These are phyloP conservation scores for Abrus precatorius DNA, from an alignment of 306 rosid genomes.

Conservation along the genomic window DNA sequence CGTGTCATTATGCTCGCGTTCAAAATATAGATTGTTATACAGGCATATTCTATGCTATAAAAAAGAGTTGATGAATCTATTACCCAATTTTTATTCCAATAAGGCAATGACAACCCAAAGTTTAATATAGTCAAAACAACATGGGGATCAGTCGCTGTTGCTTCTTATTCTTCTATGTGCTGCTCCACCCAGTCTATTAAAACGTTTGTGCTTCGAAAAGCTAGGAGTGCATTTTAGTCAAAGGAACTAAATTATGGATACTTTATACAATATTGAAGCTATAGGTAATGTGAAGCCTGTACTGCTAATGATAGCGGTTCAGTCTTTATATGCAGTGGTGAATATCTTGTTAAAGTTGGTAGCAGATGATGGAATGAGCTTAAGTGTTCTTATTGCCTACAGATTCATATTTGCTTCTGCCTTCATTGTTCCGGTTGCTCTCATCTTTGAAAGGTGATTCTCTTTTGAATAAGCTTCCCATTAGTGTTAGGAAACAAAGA, in stretches of 20 bases:
- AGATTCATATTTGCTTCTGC: constrained; percentile 61
- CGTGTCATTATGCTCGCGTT: too few species aligned
- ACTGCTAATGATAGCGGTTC: constrained; percentile 57
- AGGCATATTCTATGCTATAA: not conserved
- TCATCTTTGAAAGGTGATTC: constrained; percentile 63
- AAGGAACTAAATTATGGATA: constrained; percentile 30
- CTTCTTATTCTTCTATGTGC: constrained; percentile 1
- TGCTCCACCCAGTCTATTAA: not conserved
- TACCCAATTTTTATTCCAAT: constrained; percentile 19
- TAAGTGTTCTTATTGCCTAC: constrained; percentile 64
- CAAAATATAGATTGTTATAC: not conserved
- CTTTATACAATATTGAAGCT: constrained; percentile 51
- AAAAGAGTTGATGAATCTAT: not conserved
- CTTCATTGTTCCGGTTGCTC: constrained; percentile 62
- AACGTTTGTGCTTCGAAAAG: constrained; percentile 11
- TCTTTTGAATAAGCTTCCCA: not conserved
- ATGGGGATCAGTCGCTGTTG: not conserved
- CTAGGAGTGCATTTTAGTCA: not conserved
- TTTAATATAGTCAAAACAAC: not conserved
- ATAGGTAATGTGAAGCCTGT: constrained; percentile 58
- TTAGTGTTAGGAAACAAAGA: not conserved
- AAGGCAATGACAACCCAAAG: constrained; percentile 8
- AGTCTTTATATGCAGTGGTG: constrained; percentile 54
- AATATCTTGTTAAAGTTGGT: constrained; percentile 68
- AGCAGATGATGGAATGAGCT: constrained; percentile 61